These are phyloP conservation scores for Penicillium taxi DNA, from an alignment of 495 filamentous ascomycete genomes.

Conservation along the genomic window DNA sequence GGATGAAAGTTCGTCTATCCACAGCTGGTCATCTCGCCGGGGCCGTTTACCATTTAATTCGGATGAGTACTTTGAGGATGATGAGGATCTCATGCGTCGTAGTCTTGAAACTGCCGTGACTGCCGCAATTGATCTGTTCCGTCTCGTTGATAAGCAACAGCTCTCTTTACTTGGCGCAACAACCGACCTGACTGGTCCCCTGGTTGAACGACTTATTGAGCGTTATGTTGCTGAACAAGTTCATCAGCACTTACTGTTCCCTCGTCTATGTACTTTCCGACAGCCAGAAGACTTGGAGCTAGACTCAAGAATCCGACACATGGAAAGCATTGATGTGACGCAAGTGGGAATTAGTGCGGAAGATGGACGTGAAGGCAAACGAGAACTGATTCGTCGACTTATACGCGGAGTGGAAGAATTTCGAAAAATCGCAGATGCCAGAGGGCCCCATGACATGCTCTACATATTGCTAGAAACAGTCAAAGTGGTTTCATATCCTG, in stretches of 20 bases:
- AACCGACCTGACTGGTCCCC: slow-evolving; percentile 85
- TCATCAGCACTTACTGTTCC: slow-evolving; percentile 78
- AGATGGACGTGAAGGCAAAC: slow-evolving; percentile 60
- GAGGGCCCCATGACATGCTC: slow-evolving; percentile 91
- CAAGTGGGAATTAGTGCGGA: slow-evolving; percentile 85
- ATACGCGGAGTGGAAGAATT: slow-evolving; percentile 80
- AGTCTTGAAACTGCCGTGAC: slow-evolving; percentile 87
- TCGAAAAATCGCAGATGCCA: slow-evolving; percentile 73
- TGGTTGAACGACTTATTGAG: slow-evolving; percentile 91
- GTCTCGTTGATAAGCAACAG: slow-evolving; percentile 91
- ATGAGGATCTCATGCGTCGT: slow-evolving; percentile 78
- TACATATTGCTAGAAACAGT: slow-evolving; percentile 79
- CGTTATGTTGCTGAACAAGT: slow-evolving; percentile 91
- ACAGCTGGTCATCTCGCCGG: slow-evolving; percentile 29
- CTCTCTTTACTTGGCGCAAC: slow-evolving; percentile 84
- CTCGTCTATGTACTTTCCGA: slow-evolving; percentile 68
- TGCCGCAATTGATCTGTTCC: slow-evolving; percentile 89
- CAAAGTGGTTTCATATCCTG: slow-evolving; percentile 62
- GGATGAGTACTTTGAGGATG: slow-evolving; percentile 59
- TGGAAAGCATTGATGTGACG: slow-evolving; percentile 88
- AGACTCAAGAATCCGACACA: slow-evolving; percentile 81
- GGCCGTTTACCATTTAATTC: slow-evolving; percentile 41
- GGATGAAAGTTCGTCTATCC: slow-evolving; percentile 30
- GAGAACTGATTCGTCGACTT: slow-evolving; percentile 63
- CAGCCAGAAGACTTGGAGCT: slow-evolving; percentile 81